These are phyloP conservation scores for Pseudodiploospora longispora DNA, from an alignment of 2,329 filamentous ascomycete genomes.

Conservation along the genomic window DNA sequence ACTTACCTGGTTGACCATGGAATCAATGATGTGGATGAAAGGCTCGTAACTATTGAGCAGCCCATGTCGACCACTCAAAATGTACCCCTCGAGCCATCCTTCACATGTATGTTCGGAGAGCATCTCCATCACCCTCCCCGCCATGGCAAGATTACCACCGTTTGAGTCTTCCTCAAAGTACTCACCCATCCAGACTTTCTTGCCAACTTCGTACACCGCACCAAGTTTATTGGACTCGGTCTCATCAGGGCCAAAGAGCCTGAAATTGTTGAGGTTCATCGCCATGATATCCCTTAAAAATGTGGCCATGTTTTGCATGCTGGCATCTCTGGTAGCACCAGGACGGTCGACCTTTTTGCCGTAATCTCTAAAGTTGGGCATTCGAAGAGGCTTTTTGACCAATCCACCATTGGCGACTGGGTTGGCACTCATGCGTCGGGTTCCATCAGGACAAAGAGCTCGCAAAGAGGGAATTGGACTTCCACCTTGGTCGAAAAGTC, in stretches of 20 bases:
- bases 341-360: conserved; percentile 53
- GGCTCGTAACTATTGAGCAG: conserved; percentile 76
- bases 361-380: conserved; percentile 65
- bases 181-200: conserved; percentile 75
- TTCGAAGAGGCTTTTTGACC: conserved; percentile 56
- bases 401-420: conserved; percentile 65
- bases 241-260: conserved; percentile 72
- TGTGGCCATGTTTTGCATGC: conserved; percentile 62
- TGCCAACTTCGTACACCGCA: conserved; percentile 62
- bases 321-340: conserved; percentile 47
- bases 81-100: conserved; percentile 73
- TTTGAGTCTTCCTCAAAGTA: conserved; percentile 70
- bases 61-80: conserved; percentile 67
- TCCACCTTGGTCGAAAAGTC: conserved; percentile 58
- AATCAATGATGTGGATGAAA: conserved; percentile 76
- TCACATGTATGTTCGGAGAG: conserved; percentile 75
- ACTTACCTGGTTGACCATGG: conserved; percentile 67
- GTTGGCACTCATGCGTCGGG: conserved; percentile 68
- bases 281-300: conserved; percentile 62
- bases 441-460: conserved; percentile 56
- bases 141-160: conserved; percentile 61
- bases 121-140: conserved; percentile 74
- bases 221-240: conserved; percentile 74
- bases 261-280: conserved; percentile 59
- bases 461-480: conserved; percentile 55